These are phyloP conservation scores for Bacterosira constricta DNA, from an alignment of 108 stramenopile genomes.

Conservation along the genomic window DNA sequence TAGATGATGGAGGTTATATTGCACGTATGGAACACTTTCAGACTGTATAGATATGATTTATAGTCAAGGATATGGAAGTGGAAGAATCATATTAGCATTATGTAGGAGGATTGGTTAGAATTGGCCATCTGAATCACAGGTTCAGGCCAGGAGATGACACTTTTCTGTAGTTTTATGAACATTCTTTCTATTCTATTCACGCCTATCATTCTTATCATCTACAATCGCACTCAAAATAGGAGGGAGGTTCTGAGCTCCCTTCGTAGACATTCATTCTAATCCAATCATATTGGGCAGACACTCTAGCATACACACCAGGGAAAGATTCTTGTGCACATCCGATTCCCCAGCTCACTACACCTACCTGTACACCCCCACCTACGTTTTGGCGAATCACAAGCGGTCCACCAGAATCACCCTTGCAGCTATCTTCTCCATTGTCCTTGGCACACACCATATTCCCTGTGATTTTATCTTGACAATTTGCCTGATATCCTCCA, in stretches of 20 bases:
- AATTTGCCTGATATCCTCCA: slow-evolving; percentile 2
- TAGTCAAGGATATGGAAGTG: too few species aligned
- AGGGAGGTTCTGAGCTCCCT: neutral
- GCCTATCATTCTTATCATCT: too few species aligned
- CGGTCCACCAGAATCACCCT: slow-evolving; percentile 45
- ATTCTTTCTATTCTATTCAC: too few species aligned
- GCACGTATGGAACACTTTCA: too few species aligned
- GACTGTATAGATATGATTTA: too few species aligned
- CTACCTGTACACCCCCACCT: slow-evolving; percentile 31
- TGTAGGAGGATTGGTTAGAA: too few species aligned
- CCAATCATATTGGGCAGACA: slow-evolving; percentile 33
- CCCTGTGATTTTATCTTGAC: slow-evolving; percentile 20
- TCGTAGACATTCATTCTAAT: slow-evolving; percentile 11
- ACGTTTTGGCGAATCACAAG: slow-evolving; percentile 25
- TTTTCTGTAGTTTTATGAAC: too few species aligned
- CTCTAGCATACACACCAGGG: slow-evolving; percentile 47
- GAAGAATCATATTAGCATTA: too few species aligned
- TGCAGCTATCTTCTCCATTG: slow-evolving; percentile 25
- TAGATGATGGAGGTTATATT: too few species aligned
- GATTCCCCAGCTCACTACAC: slow-evolving; percentile 39
- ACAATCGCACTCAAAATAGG: neutral
- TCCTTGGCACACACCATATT: slow-evolving; percentile 38
- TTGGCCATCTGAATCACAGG: too few species aligned
- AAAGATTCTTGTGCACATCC: slow-evolving; percentile 27
- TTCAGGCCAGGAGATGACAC: too few species aligned